Base-by-base conservation (phyloP, 257 asterid genomes). In the Misopates orontium region DNA sequence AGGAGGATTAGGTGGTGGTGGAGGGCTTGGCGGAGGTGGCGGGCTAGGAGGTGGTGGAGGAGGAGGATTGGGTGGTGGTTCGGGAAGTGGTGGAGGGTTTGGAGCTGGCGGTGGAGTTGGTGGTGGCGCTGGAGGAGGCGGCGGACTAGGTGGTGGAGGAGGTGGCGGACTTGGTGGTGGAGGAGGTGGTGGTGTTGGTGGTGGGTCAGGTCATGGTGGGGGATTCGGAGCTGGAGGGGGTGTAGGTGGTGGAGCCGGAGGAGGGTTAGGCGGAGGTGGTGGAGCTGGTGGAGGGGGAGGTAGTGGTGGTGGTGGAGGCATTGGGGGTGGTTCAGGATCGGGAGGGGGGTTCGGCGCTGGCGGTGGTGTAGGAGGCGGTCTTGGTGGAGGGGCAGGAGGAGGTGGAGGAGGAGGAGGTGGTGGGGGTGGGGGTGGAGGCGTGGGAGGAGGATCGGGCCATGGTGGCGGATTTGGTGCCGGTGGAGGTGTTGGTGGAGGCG, bases 381-480 rank as follows among this genome's bases (percentile, higher is more conserved):
- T 47, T 6, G 82, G 82, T 0, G 81, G 75, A 4, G 82, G 66
- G 1, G 75, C 51, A 0, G 83, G 75, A 1, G 78, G 73, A 0
- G 68, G 57, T 0, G 68, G 40, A 0, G 79, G 75, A 4, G 79
- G 65, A 0, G 77, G 76, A 0, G 76, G 76, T 0, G 82, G 83
- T 0, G 82, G 74, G 0, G 82, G 75, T 3, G 63, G 41, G 0
- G 74, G 74, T 1, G 73, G 82, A 0, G 78, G 78, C 17, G 9
- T 69, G 17, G 78, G 82, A 1, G 78, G 82, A 8, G 82, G 82
- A 19, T 71, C 71, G 2, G 82, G 82, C 10, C 68, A 53, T 23
- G 79, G 79, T 2, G 66, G 79, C 1, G 83, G 83, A 45, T 61
- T 62, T 16, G 82, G 82, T 4, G 75, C 63, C 1, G 82, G 82